Conservation (phyloP, 306 rosid genomes). For the Quercus parvula region DNA sequence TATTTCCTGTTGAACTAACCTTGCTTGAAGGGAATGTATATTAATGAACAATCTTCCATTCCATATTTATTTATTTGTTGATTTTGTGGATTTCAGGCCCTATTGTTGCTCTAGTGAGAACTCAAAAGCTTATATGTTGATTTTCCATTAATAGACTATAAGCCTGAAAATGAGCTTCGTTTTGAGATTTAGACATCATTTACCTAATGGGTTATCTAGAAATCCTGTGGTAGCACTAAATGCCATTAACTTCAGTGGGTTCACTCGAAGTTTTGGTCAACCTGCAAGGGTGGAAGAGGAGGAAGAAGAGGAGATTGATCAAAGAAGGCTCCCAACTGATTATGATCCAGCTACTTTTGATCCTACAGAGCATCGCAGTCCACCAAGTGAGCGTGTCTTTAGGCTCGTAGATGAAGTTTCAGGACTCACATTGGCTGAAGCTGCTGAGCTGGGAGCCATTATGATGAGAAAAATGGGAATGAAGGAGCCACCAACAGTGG, state of each 20-base stretch:
- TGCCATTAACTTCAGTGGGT: slow-evolving; percentile 26
- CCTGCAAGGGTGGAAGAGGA: slow-evolving; percentile 67
- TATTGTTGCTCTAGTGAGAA: not conserved
- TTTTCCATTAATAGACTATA: slow-evolving; percentile 26
- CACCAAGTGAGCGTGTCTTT: slow-evolving; percentile 74
- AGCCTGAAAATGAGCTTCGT: slow-evolving; percentile 56
- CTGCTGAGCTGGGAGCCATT: slow-evolving; percentile 66
- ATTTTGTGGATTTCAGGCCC: not conserved
- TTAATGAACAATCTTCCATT: not conserved
- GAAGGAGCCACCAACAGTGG: slow-evolving; percentile 60
- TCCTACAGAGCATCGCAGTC: slow-evolving; percentile 77
- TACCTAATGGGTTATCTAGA: slow-evolving; percentile 43
- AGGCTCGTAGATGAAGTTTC: slow-evolving; percentile 84
- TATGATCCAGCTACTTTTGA: slow-evolving; percentile 82
- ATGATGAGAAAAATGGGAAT: slow-evolving; percentile 67
- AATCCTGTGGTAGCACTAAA: slow-evolving; percentile 22
- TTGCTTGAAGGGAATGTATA: not conserved
- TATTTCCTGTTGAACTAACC: not conserved
- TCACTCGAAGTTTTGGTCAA: slow-evolving; percentile 49
- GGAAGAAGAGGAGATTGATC: slow-evolving; percentile 85
- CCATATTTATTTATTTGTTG: not conserved
- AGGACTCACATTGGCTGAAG: slow-evolving; percentile 67
- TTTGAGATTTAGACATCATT: slow-evolving; percentile 44
- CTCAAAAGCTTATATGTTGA: slow-evolving; percentile 15
- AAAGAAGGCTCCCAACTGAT: slow-evolving; percentile 89